Percentiles rank a stretch among this genome's conserved stretches.
Conservation (phyloP, 768 basidiomycete species). For the Kwoniella sp. region DNA sequence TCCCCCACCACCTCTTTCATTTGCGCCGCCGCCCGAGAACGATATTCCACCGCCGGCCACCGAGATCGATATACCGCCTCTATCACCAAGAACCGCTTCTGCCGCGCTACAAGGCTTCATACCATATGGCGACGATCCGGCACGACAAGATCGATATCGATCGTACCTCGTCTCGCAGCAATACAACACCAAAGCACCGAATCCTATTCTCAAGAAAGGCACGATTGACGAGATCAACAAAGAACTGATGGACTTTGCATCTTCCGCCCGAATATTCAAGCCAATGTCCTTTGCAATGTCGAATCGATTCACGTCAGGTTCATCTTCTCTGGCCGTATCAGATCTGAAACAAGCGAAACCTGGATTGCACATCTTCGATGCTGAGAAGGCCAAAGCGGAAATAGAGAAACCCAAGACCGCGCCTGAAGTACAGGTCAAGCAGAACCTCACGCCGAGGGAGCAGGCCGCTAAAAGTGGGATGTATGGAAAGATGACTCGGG, state of each 20-base stretch:
- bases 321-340: slow-evolving; percentile 56
- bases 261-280: slow-evolving; percentile 84
- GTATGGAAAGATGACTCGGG: slow-evolving; percentile 85
- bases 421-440: slow-evolving; percentile 60
- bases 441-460: slow-evolving; percentile 67
- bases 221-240: slow-evolving; percentile 69
- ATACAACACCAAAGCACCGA: slow-evolving; percentile 57
- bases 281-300: slow-evolving; percentile 92
- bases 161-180: slow-evolving; percentile 78
- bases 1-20: slow-evolving; percentile 23
- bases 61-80: slow-evolving; percentile 62
- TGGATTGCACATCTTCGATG: slow-evolving; percentile 58
- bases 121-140: slow-evolving; percentile 70
- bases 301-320: slow-evolving; percentile 83
- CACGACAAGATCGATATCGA: slow-evolving; percentile 81
- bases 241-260: slow-evolving; percentile 82
- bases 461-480: slow-evolving; percentile 82
- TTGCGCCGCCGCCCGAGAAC: slow-evolving; percentile 55
- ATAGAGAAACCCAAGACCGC: slow-evolving; percentile 55
- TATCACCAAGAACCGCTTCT: slow-evolving; percentile 77
- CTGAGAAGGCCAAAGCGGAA: slow-evolving; percentile 50
- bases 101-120: slow-evolving; percentile 87
- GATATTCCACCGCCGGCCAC: slow-evolving; percentile 52
- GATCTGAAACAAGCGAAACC: slow-evolving; percentile 56
- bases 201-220: slow-evolving; percentile 64